A percentile compares a stretch with the other conserved stretches of the same genome.
These are phyloP conservation scores for Starmerella bombicola DNA, from an alignment of 805 yeast species.

Conservation along the genomic window DNA sequence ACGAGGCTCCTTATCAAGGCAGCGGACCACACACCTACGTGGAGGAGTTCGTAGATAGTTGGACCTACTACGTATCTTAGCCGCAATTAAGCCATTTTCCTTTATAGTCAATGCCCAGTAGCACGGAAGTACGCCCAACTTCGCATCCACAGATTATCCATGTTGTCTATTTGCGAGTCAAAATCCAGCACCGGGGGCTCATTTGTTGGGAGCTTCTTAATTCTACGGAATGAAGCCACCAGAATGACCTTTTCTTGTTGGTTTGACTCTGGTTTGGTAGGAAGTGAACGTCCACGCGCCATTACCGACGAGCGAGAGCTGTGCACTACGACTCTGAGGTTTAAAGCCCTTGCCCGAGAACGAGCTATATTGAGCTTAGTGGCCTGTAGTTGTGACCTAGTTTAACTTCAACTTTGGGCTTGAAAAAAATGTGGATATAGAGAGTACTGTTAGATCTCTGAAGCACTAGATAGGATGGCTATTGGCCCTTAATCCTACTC, in stretches of 20 bases:
- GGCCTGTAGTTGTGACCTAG: too few species aligned
- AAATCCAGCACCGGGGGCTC: neutral
- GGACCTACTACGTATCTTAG: too few species aligned
- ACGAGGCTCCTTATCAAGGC: too few species aligned
- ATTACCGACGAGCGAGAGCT: neutral
- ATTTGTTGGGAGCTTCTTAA: too few species aligned
- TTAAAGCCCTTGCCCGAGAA: too few species aligned
- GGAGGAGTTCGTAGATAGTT: too few species aligned
- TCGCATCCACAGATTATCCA: constrained; percentile 13
- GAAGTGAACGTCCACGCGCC: neutral
- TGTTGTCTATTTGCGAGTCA: constrained; percentile 2
- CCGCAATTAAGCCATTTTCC: too few species aligned
- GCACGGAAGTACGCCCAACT: constrained; percentile 9
- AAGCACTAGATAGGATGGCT: neutral
- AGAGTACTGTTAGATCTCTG: neutral
- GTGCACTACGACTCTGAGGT: neutral
- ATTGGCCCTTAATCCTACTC: neutral
- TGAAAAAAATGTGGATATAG: neutral
- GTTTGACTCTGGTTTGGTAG: neutral
- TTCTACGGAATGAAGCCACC: too few species aligned
- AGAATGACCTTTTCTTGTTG: too few species aligned
- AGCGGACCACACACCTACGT: too few species aligned
- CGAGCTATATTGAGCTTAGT: too few species aligned
- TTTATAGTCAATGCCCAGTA: constrained; percentile 2
- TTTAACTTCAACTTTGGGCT: too few species aligned